phyloP scores from a whole-genome alignment of 129 eudicot species.

The Helianthus tuberosus region DNA sequence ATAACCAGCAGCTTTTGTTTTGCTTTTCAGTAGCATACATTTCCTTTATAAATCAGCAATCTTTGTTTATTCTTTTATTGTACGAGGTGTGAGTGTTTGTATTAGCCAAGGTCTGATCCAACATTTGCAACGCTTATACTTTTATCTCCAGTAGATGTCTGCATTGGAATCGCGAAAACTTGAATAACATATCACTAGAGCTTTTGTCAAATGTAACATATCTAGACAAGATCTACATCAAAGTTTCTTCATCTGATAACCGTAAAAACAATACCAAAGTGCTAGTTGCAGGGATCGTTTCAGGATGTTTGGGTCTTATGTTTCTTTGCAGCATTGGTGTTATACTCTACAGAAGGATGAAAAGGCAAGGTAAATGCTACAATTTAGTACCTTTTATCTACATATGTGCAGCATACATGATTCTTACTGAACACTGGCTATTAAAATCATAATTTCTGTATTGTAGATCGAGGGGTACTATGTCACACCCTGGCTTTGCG shows the following conservation, averaged over 20 bases:
- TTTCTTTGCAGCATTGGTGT: conserved; percentile 31
- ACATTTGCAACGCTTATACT: conserved; percentile 3
- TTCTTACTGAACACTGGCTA: neutral
- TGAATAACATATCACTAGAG: neutral
- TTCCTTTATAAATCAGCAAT: no score
- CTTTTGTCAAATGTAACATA: neutral
- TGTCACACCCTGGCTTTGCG: no score
- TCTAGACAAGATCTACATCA: conserved; percentile 11
- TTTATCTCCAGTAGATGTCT: neutral
- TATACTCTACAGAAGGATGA: conserved; percentile 23
- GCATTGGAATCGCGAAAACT: conserved; percentile 6
- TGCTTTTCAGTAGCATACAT: no score
- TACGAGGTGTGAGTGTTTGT: no score
- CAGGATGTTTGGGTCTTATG: conserved; percentile 15
- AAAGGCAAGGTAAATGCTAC: conserved; percentile 25
- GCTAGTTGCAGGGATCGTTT: conserved; percentile 24
- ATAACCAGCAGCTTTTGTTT: no score
- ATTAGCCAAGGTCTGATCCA: no score
- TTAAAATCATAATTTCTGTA: neutral
- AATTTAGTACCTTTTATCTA: neutral
- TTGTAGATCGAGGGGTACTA: conserved; percentile 17
- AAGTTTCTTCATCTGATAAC: neutral
- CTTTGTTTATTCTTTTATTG: no score
- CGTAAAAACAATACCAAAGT: conserved; percentile 3
- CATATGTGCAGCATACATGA: neutral